Base-by-base conservation (phyloP, 495 filamentous ascomycete genomes). In the Xylaria acuta region DNA sequence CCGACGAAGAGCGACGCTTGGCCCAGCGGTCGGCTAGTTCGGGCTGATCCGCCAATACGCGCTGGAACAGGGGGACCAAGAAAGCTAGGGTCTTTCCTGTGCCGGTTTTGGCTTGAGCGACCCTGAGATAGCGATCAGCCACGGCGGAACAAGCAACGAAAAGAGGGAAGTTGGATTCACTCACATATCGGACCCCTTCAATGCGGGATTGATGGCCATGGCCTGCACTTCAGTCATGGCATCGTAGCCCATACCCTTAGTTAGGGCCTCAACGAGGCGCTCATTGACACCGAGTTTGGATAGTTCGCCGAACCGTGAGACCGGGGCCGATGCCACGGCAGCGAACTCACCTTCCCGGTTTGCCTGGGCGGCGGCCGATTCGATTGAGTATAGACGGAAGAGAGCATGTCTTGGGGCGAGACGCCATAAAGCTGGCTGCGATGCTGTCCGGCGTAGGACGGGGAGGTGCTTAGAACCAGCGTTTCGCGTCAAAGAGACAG, bases 171-270 rank as follows among this genome's bases (percentile, higher is more conserved):
- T 43, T 41, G 43, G 25, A 2, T 53, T 18, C 27, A 83, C 91
- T 78, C 89, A 97, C 94, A 97, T 84, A 83, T 99, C 97, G 41
- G 80, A 82, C 22, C 96, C 97, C 70, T 88, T 85, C 53, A 99
- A 82, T 66, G 88, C 92, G 60, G 93, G 84, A 58, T 89, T 88
- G 76, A 99, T 93, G 3, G 97, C 97, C 80, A 89, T 80, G 41
- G 88, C 85, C 76, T 99, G 96, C n/a, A 99, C 95, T 11, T 94
- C 89, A 4, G 96, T 98, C 95, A 99, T 97, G 49, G 86, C 91
- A 30, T 92, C 86, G 74, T 97, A 87, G 3, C 85, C 82, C 92
- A 98, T 96, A 25, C 88, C 86, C 30, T 87, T 72, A 0, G 89
- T 93, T 75, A 98, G 89, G 54, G 90, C 89, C 8, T 85, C 72